These are phyloP conservation scores for Mortierella sp. DNA, from an alignment of 371 early-diverging fungal species.

Conservation along the genomic window DNA sequence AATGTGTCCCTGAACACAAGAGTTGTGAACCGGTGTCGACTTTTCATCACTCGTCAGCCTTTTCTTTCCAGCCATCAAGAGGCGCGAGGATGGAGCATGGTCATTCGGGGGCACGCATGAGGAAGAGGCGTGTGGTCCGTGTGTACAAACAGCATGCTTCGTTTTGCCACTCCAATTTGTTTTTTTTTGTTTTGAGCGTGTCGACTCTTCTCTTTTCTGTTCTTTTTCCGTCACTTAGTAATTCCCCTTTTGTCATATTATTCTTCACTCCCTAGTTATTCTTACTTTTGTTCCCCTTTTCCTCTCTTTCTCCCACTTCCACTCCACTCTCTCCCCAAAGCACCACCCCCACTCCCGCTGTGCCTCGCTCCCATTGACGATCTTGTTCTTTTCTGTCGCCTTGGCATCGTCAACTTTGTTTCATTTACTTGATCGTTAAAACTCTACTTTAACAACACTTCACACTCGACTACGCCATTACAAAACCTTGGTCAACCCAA, in stretches of 20 bases:
- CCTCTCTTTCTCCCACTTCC: not conserved
- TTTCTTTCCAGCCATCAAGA: not conserved
- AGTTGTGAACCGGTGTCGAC: not conserved
- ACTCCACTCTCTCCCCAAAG: not conserved
- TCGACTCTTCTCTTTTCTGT: not conserved
- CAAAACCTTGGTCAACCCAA: not conserved
- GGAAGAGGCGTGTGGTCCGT: not conserved
- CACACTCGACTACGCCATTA: not conserved
- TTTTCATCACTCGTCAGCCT: not conserved
- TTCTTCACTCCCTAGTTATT: not conserved
- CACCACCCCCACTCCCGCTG: not conserved
- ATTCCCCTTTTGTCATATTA: not conserved
- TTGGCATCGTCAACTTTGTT: slow-evolving; percentile 4
- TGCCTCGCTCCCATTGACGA: not conserved
- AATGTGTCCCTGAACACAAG: not conserved
- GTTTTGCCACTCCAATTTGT: not conserved
- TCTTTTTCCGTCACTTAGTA: not conserved
- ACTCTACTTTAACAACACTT: not conserved
- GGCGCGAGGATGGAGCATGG: not conserved
- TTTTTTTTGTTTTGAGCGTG: not conserved
- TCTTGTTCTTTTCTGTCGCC: not conserved
- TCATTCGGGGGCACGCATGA: slow-evolving; percentile 1
- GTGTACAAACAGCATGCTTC: not conserved
- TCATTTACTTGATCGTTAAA: not conserved
- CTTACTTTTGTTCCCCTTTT: not conserved